A percentile compares a stretch with the other conserved stretches of the same genome.
phyloP scores from a whole-genome alignment of 163 green algal species.

The Smithsoniella earleae region DNA sequence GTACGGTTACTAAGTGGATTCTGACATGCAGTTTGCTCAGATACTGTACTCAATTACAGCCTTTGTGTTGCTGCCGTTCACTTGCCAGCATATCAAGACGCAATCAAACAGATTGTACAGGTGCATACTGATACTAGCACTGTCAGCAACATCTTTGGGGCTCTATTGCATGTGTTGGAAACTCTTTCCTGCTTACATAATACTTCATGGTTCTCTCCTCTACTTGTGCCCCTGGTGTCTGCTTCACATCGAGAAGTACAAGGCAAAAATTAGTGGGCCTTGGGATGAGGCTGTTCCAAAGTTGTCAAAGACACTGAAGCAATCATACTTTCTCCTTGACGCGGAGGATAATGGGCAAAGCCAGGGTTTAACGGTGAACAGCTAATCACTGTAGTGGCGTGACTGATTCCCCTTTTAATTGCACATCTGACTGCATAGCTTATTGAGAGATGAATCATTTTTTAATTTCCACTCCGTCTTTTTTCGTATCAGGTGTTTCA shows the following conservation, averaged over 20 bases:
- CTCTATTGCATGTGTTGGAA: background rate
- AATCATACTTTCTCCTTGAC: conserved; percentile 13
- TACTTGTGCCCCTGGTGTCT: conserved; percentile 62
- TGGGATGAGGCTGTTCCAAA: conserved; percentile 76
- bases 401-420: too few relatives aligned
- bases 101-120: background rate
- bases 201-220: conserved; percentile 41
- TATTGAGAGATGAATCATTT: background rate
- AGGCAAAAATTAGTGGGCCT: conserved; percentile 74
- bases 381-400: conserved; percentile 19
- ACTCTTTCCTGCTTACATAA: conserved; percentile 18
- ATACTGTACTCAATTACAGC: conserved; percentile 65
- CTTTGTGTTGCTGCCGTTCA: conserved; percentile 58
- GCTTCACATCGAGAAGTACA: conserved; percentile 72
- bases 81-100: conserved; percentile 47
- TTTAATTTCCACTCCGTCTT: background rate
- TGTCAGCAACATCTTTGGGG: background rate
- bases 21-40: conserved; percentile 59
- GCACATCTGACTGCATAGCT: background rate
- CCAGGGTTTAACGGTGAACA: conserved; percentile 26
- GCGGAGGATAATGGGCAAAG: background rate
- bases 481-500: background rate
- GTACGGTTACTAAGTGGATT: too few relatives aligned
- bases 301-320: conserved; percentile 35
- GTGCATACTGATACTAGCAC: background rate